Evolutionary conservation across 2,329 filamentous ascomycete genomes (phyloP), one percentile per base, ranked within the genome.

Genomic region (Grosmannia huntii): DNA sequence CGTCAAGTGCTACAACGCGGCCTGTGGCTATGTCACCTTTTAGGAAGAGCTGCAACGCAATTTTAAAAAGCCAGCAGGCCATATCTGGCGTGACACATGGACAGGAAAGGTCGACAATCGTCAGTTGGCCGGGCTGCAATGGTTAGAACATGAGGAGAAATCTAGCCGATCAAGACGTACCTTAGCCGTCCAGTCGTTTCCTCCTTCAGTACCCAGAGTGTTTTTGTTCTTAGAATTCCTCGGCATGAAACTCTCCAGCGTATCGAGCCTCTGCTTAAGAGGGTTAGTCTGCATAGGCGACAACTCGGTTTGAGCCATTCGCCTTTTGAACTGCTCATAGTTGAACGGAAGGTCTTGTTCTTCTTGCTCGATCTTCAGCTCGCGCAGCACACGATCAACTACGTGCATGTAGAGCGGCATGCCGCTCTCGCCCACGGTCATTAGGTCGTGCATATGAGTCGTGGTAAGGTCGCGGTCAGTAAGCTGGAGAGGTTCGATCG

Each of bases 31-130:
- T 62, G 0, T 75, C 69, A 53, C 81, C 74, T 59, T 85, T 79
- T 0, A 89, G 68, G 65, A 89, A 89, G 0, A 88, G 70, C 2
- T 76, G 76, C 1, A 92, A 72, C 23, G 82, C 86, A 48, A 90
- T 85, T 57, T 86, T 84, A 69, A 92, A 92, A 0, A 92, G 71
- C 0, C 80, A 75, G 65, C 87, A 92, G 0, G 86, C 86, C 44
- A 79, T 82, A 27, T 83, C 79, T 0, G 81, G 68, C 0, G 84
- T 84, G 5, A 90, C 73, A 62, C 85, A 89, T 0, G 86, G 84
- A 66, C 86, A 89, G 0, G 82, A 87, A 0, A 94, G 72, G 64
- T 94, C 88, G 59, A 66, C 65, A 23, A 75, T 70, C 5, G 71
- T 75, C 9, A 75, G 65, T 38, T 69, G 68, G 4, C 70, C 68